These are phyloP conservation scores for Xylaria acuta DNA, from an alignment of 495 filamentous ascomycete species.

Conservation along the genomic window DNA sequence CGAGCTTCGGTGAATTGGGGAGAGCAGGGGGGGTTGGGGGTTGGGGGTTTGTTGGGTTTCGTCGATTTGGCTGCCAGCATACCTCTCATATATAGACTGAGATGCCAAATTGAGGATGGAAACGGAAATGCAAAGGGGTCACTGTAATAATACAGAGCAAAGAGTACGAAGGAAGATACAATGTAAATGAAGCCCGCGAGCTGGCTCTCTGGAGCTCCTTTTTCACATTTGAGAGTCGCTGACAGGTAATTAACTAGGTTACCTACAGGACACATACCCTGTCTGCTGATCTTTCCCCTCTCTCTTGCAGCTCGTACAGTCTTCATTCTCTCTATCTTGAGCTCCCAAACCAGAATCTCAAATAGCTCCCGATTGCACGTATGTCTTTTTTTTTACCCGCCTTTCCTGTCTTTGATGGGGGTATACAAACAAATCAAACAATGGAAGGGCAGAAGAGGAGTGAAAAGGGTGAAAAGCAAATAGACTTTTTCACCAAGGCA, in stretches of 20 bases:
- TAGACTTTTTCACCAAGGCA: not conserved
- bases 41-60: too few species aligned
- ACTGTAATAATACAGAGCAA: not conserved
- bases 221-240: not conserved
- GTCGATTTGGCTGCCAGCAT: not conserved
- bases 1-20: too few species aligned
- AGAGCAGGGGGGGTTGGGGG: too few species aligned
- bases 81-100: not conserved
- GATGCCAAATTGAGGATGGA: not conserved
- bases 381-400: constrained; percentile 3
- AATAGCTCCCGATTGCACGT: not conserved
- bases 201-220: not conserved
- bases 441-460: not conserved
- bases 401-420: constrained; percentile 15
- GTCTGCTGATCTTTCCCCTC: not conserved
- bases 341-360: not conserved
- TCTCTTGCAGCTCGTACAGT: not conserved
- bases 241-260: not conserved
- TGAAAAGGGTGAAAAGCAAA: not conserved
- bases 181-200: not conserved
- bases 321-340: not conserved
- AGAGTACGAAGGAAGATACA: not conserved
- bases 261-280: not conserved
- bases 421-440: constrained; percentile 24
- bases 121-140: not conserved